Conservation (phyloP, 2,329 filamentous ascomycete species). For the Fusarium proliferatum region DNA sequence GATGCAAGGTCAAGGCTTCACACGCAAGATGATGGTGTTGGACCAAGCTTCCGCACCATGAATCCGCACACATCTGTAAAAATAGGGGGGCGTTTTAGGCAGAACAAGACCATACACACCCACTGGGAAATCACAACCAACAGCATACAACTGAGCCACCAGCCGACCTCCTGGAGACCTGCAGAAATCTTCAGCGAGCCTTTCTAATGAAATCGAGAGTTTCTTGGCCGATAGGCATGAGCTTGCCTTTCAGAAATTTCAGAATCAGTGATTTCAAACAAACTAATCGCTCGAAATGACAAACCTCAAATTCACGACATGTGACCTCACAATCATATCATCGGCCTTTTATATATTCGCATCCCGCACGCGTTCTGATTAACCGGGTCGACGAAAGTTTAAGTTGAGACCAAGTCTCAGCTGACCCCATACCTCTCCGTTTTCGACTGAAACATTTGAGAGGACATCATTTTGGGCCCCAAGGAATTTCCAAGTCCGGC, state of each 20-base stretch:
- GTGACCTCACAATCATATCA: neutral
- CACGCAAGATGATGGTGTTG: neutral
- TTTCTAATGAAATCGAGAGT: neutral
- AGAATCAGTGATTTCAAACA: neutral
- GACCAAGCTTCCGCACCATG: neutral
- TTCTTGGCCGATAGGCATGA: neutral
- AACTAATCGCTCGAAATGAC: neutral
- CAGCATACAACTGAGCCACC: neutral
- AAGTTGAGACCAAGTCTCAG: slow-evolving; percentile 8
- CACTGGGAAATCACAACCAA: neutral
- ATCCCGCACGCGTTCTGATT: neutral
- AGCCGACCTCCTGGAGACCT: neutral
- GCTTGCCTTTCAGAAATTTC: neutral
- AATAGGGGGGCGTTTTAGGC: slow-evolving; percentile 17
- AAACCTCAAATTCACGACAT: neutral
- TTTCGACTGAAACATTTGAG: neutral
- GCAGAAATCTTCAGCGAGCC: neutral
- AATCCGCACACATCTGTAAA: neutral
- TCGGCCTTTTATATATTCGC: neutral
- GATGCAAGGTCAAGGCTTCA: neutral
- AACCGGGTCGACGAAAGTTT: neutral
- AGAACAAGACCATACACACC: neutral
- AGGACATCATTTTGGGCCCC: neutral
- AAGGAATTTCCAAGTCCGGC: neutral
- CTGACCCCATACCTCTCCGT: neutral